These are phyloP conservation scores for Trichophyton benhamiae DNA, from an alignment of 2,329 filamentous ascomycete genomes.

Conservation along the genomic window DNA sequence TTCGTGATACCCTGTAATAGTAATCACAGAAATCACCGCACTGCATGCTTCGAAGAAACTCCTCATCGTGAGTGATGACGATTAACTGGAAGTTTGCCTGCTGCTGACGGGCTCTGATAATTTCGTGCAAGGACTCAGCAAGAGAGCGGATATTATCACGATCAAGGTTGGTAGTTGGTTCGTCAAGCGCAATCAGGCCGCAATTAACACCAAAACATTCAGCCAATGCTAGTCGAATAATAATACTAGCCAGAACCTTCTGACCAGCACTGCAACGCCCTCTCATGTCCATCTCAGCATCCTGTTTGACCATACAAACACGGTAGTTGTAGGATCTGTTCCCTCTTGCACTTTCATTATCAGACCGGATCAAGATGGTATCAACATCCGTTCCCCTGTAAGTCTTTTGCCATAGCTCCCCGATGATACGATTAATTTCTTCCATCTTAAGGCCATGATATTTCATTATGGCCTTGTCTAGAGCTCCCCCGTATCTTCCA, in stretches of 20 bases:
- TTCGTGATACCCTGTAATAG: slow-evolving; percentile 76
- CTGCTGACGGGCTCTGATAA: slow-evolving; percentile 69
- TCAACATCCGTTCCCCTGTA: slow-evolving; percentile 97
- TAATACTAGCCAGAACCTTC: slow-evolving; percentile 91
- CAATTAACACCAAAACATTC: slow-evolving; percentile 96
- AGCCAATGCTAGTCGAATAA: slow-evolving; percentile 88
- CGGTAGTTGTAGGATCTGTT: slow-evolving; percentile 93
- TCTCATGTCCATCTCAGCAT: slow-evolving; percentile 98
- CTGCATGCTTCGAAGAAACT: slow-evolving; percentile 86
- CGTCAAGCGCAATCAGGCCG: slow-evolving; percentile 89
- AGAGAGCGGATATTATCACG: slow-evolving; percentile 86
- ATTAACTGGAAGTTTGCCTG: slow-evolving; percentile 97
- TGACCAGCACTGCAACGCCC: slow-evolving; percentile 93
- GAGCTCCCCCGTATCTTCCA: slow-evolving; percentile 63
- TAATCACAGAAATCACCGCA: slow-evolving; percentile 86
- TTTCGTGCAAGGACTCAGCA: slow-evolving; percentile 70
- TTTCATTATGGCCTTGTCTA: slow-evolving; percentile 95
- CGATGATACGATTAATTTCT: slow-evolving; percentile 88
- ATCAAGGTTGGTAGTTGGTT: slow-evolving; percentile 95
- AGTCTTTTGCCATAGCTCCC: slow-evolving; percentile 91
- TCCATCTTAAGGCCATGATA: slow-evolving; percentile 97
- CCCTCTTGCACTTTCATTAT: slow-evolving; percentile 61
- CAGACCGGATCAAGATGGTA: slow-evolving; percentile 86
- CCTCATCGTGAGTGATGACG: slow-evolving; percentile 97
- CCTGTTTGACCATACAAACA: slow-evolving; percentile 93